phyloP scores from a whole-genome alignment of 176 grass and related monocot genomes.

The Microstegium vimineum region DNA sequence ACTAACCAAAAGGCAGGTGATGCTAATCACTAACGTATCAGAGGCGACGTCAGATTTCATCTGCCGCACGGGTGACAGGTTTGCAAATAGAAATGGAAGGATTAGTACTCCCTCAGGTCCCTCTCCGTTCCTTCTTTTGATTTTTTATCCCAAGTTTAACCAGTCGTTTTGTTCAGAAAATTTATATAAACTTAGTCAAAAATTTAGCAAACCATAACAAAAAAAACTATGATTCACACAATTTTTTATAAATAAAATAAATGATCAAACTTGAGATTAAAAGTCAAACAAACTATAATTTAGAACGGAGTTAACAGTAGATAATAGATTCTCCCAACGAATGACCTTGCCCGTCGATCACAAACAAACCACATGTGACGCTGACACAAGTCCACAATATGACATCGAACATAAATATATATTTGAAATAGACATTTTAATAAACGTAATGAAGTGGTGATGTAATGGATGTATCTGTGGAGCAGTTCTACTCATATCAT shows the following conservation, averaged over 20 bases:
- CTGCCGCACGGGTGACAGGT: background rate
- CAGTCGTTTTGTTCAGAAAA: no score
- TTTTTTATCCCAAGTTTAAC: no score
- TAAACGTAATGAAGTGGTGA: background rate
- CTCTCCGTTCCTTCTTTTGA: no score
- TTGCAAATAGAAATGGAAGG: background rate
- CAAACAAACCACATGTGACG: background rate
- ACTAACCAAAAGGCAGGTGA: constrained; percentile 14
- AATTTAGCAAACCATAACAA: no score
- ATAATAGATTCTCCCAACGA: background rate
- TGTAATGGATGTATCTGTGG: background rate
- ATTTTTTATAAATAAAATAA: no score
- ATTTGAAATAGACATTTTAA: background rate
- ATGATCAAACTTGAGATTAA: no score
- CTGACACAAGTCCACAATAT: constrained; percentile 8
- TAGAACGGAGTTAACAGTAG: no score
- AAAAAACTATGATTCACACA: no score
- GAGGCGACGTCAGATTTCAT: constrained; percentile 1
- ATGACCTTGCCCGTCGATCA: background rate
- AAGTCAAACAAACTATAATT: no score
- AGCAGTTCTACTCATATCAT: background rate
- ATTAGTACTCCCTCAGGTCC: no score
- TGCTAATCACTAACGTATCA: background rate
- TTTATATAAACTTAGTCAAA: no score
- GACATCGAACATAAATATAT: background rate